Base-by-base conservation (phyloP, 306 rosid species). In the Trifolium subterraneum region DNA sequence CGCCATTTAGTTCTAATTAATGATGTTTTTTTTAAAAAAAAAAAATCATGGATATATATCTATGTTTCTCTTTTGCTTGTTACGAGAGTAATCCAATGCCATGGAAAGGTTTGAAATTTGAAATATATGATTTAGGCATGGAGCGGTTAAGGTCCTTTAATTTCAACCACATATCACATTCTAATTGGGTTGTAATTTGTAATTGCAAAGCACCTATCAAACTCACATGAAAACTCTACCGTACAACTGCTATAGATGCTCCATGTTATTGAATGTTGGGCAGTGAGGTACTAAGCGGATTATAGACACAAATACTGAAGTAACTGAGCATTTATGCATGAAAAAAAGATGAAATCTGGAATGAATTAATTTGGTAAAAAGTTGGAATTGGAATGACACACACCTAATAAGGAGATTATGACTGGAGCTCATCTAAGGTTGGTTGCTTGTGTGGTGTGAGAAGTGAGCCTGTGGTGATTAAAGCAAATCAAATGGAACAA, bases 21-120 rank as follows among this genome's bases (percentile, higher is more conserved):
- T 41, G 1, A 1, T 0, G 6, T 42, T 56, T 36, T 38, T n/a
- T 7, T 56, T 14, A 3, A 14, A 14, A 14, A n/a, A 18, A 18
- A 3, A 7, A 51, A 51, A 7, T 18, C 58, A 51, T 51, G 12
- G 58, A 16, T 18, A 51, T 18, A 51, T 16, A 3, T 7, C 12
- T 58, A 13, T 13, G 6, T 7, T 35, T 62, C 15, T 60, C 41
- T 60, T 31, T 31, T 23, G 12, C 25, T 47, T 44, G 67, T 39
- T n/a, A 10, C 11, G 60, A 29, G 73, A 64, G 70, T 51, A 20
- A 45, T 33, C n/a, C 5, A 14, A 66, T 41, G 15, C 20, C 9
- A 33, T 25, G 59, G 66, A 65, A 65, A 23, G 23, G 33, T 66
- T 79, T 67, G 70, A 62, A 69, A 39, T 65, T 79, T 72, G 55